Evolutionary conservation across 139 green algal species (phyloP), one percentile per base, ranked within the genome.

Genomic region (Coccomyxa sp.): DNA sequence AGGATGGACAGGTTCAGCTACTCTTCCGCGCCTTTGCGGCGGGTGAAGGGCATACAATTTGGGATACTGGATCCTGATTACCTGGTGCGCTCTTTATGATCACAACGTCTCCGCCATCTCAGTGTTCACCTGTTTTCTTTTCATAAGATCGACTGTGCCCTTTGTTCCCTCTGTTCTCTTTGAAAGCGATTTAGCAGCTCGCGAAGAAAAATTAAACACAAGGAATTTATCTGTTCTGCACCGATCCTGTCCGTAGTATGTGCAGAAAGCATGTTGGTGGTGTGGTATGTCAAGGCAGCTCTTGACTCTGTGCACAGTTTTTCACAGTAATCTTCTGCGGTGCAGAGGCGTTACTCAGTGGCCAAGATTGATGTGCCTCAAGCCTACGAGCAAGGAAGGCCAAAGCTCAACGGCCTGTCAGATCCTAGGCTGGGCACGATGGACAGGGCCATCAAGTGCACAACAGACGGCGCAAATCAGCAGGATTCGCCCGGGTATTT

Each of bases 401-500:
- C 97, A 0, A 97, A 97, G 85, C 75, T 90, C 25, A 94, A 93
- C 0, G 97, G 97, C 28, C 91, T 99, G n/a, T 92, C 80, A 63
- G 97, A 99, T 88, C 94, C 92, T 21, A 90, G 92, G 31, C 89
- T 99, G 93, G 97, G 97, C 32, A 99, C 95, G 0, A 96, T 99
- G 89, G 95, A 98, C 86, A 87, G 90, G 17, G 88, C 88, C n/a
- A 45, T 92, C 11, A 92, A 95, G 82, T 98, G 95, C 82, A 91
- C 88, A 18, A 97, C 94, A 32, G 95, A 98, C 80, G 93, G 92
- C 27, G 85, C 86, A 21, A 86, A 89, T 68, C 16, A 91, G 30
- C 87, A 92, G 71, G 95, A 99, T 82, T 99, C 93, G 84, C 97
- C 97, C 0, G 97, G 97, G 9, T 97, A 99, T 86, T 99, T 99